These are phyloP conservation scores for Naganishia liquefaciens DNA, from an alignment of 1,284 basidiomycete species.

Conservation along the genomic window DNA sequence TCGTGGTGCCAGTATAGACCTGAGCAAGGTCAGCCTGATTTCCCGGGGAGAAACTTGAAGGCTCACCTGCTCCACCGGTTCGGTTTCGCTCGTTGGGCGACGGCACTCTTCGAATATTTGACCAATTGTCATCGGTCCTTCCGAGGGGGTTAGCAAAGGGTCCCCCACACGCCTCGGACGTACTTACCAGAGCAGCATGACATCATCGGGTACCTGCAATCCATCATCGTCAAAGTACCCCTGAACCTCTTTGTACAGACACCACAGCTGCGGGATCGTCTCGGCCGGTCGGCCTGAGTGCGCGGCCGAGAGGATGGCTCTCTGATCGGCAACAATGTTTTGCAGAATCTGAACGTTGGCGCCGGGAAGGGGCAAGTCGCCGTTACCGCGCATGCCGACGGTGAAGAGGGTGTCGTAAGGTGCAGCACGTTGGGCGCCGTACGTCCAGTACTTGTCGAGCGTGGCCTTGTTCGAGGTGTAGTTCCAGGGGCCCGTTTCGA, in stretches of 20 bases:
- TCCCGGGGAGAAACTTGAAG: conserved; percentile 63
- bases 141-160: not conserved
- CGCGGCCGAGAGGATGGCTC: conserved; percentile 62
- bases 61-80: conserved; percentile 65
- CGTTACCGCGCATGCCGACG: conserved; percentile 47
- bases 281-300: conserved; percentile 60
- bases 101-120: conserved; percentile 54
- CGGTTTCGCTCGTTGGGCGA: conserved; percentile 60
- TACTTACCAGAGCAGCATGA: conserved; percentile 31
- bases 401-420: conserved; percentile 43
- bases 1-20: conserved; percentile 24
- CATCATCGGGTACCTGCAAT: conserved; percentile 47
- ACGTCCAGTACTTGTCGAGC: conserved; percentile 40
- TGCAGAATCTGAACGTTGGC: conserved; percentile 37
- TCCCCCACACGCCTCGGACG: too few species aligned
- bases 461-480: conserved; percentile 46
- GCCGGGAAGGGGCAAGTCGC: conserved; percentile 40
- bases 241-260: conserved; percentile 63
- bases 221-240: conserved; percentile 65
- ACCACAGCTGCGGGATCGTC: conserved; percentile 60
- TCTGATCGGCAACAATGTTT: conserved; percentile 63
- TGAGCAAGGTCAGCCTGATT: not conserved
- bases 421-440: conserved; percentile 43
- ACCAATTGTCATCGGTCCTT: conserved; percentile 50
- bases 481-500: conserved; percentile 61